phyloP scores from a whole-genome alignment of 441 rosid species.

The Biscutella auriculata region DNA sequence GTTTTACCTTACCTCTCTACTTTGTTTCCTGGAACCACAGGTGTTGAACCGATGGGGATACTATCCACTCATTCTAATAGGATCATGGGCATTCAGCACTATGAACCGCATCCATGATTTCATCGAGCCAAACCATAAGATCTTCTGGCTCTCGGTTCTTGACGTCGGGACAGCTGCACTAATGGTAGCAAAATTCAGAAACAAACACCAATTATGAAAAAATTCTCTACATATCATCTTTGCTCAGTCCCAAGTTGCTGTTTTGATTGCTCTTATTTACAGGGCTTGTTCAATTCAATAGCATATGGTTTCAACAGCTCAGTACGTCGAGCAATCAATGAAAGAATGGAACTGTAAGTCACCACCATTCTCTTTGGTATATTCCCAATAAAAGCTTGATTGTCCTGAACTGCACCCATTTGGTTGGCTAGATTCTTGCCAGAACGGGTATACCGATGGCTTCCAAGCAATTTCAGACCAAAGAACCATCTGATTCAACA shows the following conservation, averaged over 20 bases:
- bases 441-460: conserved; percentile 51
- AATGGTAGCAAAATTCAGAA: conserved; percentile 43
- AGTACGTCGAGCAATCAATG: conserved; percentile 69
- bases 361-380: neutral
- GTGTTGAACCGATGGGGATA: conserved; percentile 93
- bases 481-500: conserved; percentile 30
- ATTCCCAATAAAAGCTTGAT: neutral
- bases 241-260: neutral
- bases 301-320: conserved; percentile 90
- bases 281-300: conserved; percentile 91
- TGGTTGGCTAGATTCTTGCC: conserved; percentile 51
- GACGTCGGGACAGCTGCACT: conserved; percentile 88
- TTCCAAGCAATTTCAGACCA: conserved; percentile 33
- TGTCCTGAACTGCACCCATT: neutral
- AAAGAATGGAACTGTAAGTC: conserved; percentile 79
- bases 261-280: neutral
- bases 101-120: conserved; percentile 79
- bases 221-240: neutral
- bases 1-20: neutral
- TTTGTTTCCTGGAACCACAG: conserved; percentile 25
- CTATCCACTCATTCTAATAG: conserved; percentile 90
- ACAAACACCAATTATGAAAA: neutral
- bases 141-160: conserved; percentile 93
- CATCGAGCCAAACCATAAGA: conserved; percentile 67
- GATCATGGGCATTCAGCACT: conserved; percentile 94